phyloP scores from a whole-genome alignment of 73 alveolate species.

The Paramecium pentaurelia region DNA sequence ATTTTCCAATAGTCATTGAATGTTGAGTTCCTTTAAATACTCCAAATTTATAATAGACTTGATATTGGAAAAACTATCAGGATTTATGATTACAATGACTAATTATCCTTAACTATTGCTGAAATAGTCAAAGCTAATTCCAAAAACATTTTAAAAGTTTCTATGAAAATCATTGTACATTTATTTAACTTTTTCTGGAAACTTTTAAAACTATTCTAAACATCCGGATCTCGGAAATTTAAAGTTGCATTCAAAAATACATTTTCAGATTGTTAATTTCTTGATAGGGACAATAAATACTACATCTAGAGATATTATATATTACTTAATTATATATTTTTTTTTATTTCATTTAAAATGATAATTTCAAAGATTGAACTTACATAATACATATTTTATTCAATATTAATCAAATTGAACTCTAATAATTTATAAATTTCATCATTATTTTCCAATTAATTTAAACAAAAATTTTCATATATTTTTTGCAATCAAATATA shows the following conservation, averaged over 20 bases:
- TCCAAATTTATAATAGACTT: neutral
- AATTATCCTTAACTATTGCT: neutral
- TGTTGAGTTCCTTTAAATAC: neutral
- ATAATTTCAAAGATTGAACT: neutral
- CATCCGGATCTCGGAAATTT: neutral
- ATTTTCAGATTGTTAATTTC: neutral
- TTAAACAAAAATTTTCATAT: too few species aligned
- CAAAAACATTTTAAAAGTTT: neutral
- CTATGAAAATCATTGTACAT: neutral
- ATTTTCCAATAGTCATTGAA: neutral
- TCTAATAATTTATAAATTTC: neutral
- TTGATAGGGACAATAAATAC: neutral
- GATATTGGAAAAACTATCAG: neutral
- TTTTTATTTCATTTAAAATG: neutral
- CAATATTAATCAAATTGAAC: neutral
- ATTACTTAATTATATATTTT: neutral
- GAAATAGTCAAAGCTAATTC: neutral
- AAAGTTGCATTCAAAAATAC: neutral
- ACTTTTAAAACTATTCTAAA: neutral
- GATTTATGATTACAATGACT: neutral
- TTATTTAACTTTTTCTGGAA: neutral
- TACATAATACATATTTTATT: neutral
- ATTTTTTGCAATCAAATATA: too few species aligned
- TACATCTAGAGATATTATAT: neutral
- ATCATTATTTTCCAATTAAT: neutral